A percentile compares a stretch with the other conserved stretches of the same genome.
Evolutionary conservation across 2,329 filamentous ascomycete species (phyloP).

Genomic region (Lecanoromycetidae sp.): DNA sequence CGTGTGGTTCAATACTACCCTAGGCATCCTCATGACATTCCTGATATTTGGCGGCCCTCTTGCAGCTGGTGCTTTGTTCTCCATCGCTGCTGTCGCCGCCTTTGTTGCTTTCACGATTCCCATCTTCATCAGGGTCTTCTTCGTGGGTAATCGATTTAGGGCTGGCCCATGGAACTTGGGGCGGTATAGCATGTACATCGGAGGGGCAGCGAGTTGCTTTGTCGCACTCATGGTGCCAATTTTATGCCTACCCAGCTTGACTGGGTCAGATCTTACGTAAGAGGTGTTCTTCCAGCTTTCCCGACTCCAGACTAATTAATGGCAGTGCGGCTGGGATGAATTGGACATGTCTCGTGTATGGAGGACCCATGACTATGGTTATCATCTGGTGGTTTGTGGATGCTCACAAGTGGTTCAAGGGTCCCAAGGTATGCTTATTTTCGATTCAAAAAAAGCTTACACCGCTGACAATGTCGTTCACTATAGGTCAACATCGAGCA

Average conservation of each 20-base stretch:
- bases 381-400: conserved; percentile 52
- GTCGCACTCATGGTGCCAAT: conserved; percentile 57
- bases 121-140: conserved; percentile 33
- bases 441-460: not conserved
- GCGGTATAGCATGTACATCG: conserved; percentile 44
- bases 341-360: conserved; percentile 57
- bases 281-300: conserved; percentile 10
- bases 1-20: conserved; percentile 51
- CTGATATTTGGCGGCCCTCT: conserved; percentile 53
- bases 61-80: conserved; percentile 57
- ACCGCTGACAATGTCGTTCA: not conserved
- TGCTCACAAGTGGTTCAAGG: conserved; percentile 57
- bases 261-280: conserved; percentile 42
- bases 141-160: conserved; percentile 51
- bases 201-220: conserved; percentile 45
- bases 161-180: conserved; percentile 59
- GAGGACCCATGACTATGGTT: conserved; percentile 48
- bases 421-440: conserved; percentile 40
- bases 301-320: conserved; percentile 5
- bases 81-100: conserved; percentile 55
- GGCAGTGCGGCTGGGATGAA: conserved; percentile 45
- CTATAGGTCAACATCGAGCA: conserved; percentile 46
- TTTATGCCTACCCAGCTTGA: conserved; percentile 50
- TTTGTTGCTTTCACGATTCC: conserved; percentile 43
- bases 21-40: conserved; percentile 49